phyloP scores from a whole-genome alignment of 2,329 filamentous ascomycete genomes.

The Aspergillus sp. region DNA sequence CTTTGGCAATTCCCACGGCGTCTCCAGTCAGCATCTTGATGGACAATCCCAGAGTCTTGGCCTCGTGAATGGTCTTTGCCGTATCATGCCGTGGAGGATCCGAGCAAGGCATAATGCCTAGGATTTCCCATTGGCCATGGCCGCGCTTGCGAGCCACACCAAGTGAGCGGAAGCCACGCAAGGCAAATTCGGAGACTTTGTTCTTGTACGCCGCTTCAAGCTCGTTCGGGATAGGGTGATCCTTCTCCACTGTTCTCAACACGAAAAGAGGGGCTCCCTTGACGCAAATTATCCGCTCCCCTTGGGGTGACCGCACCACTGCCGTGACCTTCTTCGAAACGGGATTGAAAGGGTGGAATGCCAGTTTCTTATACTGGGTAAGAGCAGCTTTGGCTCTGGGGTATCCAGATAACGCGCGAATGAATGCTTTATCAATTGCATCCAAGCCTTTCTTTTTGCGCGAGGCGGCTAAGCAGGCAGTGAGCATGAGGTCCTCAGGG shows the following conservation, averaged over 20 bases:
- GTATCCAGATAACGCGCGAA: conserved; percentile 80
- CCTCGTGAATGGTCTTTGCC: conserved; percentile 84
- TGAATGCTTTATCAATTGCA: conserved; percentile 91
- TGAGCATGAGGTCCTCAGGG: conserved; percentile 85
- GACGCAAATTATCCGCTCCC: conserved; percentile 82
- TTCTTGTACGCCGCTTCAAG: conserved; percentile 85
- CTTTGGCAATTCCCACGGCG: conserved; percentile 87
- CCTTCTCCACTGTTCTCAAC: conserved; percentile 81
- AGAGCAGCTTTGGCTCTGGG: conserved; percentile 78
- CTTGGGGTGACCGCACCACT: conserved; percentile 77
- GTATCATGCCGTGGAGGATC: conserved; percentile 91
- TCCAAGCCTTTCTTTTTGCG: conserved; percentile 96
- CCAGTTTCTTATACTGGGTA: conserved; percentile 78
- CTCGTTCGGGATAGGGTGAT: conserved; percentile 73
- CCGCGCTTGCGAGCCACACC: conserved; percentile 89
- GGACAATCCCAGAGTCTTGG: conserved; percentile 80
- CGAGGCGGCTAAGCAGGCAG: conserved; percentile 83
- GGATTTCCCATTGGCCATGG: conserved; percentile 80
- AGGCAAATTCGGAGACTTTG: conserved; percentile 87
- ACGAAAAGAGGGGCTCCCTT: conserved; percentile 90
- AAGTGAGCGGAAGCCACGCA: conserved; percentile 89
- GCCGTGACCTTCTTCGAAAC: conserved; percentile 92
- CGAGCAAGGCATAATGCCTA: conserved; percentile 92
- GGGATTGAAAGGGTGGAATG: conserved; percentile 87
- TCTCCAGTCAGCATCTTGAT: conserved; percentile 98